phyloP scores from a whole-genome alignment of 331 rosid genomes.

The Telfairia occidentalis region DNA sequence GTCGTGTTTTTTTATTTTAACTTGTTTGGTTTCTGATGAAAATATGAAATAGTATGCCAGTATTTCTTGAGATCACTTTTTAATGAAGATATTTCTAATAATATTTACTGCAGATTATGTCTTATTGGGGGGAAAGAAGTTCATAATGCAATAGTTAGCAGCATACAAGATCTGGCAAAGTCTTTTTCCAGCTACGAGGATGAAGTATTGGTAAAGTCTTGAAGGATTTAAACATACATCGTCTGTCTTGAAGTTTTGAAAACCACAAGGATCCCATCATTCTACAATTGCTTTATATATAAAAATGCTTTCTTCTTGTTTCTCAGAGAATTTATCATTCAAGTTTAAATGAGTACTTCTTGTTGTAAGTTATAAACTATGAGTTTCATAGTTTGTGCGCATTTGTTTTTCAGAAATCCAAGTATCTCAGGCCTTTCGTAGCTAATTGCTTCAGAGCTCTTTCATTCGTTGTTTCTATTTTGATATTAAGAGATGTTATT shows the following conservation, averaged over 20 bases:
- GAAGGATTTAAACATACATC: background rate
- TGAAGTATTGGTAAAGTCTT: slow-evolving; percentile 77
- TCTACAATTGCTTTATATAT: background rate
- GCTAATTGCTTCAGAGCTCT: background rate
- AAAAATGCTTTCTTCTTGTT: background rate
- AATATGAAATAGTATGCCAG: background rate
- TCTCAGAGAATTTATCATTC: background rate
- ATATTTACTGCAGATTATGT: slow-evolving; percentile 26
- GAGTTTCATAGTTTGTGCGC: background rate
- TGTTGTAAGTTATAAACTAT: background rate
- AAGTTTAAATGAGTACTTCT: background rate
- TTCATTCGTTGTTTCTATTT: background rate
- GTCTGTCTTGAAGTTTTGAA: background rate
- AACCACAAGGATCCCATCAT: background rate
- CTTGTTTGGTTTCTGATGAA: slow-evolving; percentile 1
- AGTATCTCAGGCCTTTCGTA: background rate
- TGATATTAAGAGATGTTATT: background rate
- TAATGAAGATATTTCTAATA: background rate
- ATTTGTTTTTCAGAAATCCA: background rate
- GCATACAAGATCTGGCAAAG: slow-evolving; percentile 86
- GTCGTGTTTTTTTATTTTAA: background rate
- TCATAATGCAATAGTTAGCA: slow-evolving; percentile 84
- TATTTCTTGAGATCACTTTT: background rate
- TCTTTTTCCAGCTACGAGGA: slow-evolving; percentile 68
- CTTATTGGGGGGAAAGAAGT: slow-evolving; percentile 91